Conservation (phyloP, 2,329 filamentous ascomycete genomes). For the Clonostachys rhizophaga region DNA sequence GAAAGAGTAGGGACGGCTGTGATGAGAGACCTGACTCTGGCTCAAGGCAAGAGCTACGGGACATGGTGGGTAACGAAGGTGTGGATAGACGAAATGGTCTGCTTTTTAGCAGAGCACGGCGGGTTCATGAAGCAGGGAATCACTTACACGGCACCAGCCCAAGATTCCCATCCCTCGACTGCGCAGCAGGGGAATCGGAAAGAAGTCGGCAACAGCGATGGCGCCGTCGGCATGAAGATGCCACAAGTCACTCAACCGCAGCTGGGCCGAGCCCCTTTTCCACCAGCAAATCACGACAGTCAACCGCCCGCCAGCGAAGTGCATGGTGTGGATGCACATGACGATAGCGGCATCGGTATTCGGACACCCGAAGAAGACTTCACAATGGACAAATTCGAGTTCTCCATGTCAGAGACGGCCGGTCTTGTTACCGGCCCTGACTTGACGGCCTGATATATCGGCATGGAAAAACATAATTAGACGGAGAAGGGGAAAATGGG, state of each 20-base stretch:
- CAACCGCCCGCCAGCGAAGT: slow-evolving; percentile 25
- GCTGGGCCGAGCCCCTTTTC: slow-evolving; percentile 44
- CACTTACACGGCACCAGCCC: background rate
- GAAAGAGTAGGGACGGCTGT: slow-evolving; percentile 72
- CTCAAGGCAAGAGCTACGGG: slow-evolving; percentile 76
- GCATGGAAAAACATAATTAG: background rate
- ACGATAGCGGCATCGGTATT: slow-evolving; percentile 74
- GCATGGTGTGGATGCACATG: slow-evolving; percentile 40
- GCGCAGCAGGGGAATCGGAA: slow-evolving; percentile 13
- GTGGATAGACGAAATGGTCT: slow-evolving; percentile 91
- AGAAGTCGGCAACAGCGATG: background rate
- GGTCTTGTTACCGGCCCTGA: background rate
- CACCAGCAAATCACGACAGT: slow-evolving; percentile 32
- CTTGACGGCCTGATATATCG: too few relatives aligned
- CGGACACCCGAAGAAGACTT: slow-evolving; percentile 63
- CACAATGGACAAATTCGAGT: slow-evolving; percentile 53
- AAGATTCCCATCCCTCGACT: slow-evolving; percentile 7
- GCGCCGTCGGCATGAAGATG: background rate
- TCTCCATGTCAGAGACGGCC: slow-evolving; percentile 9
- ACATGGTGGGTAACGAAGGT: slow-evolving; percentile 95
- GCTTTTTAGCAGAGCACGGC: slow-evolving; percentile 84
- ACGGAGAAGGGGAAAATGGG: background rate
- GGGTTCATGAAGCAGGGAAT: slow-evolving; percentile 61
- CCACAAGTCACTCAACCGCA: slow-evolving; percentile 33
- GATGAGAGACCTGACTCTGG: slow-evolving; percentile 76